phyloP scores from a whole-genome alignment of 2,329 filamentous ascomycete genomes.

The Sporothrix euskadiensis region DNA sequence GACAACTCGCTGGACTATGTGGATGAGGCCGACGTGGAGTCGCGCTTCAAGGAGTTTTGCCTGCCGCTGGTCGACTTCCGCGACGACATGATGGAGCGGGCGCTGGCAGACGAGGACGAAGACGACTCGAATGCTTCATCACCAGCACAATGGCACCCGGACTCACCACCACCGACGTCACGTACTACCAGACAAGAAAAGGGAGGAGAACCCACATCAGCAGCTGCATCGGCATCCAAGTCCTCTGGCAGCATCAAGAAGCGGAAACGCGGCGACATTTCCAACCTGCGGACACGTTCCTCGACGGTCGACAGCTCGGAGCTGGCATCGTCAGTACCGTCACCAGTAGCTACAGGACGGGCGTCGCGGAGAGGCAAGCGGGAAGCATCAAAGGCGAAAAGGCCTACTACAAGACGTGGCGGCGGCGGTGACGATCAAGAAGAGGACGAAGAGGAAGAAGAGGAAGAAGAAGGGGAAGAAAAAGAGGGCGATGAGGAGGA shows the following conservation, averaged over 20 bases:
- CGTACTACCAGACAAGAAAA: not conserved
- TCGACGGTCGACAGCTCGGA: constrained; percentile 33
- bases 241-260: constrained; percentile 22
- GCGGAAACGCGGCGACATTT: constrained; percentile 33
- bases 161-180: constrained; percentile 26
- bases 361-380: constrained; percentile 27
- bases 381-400: constrained; percentile 13
- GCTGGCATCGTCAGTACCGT: constrained; percentile 28
- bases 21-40: constrained; percentile 27
- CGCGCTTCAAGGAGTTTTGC: constrained; percentile 34
- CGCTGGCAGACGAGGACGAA: constrained; percentile 25
- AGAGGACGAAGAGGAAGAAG: constrained; percentile 20
- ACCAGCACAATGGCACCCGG: constrained; percentile 33
- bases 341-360: constrained; percentile 27
- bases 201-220: not conserved
- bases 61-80: constrained; percentile 33
- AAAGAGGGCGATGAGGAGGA: constrained; percentile 20
- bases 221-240: constrained; percentile 8
- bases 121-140: constrained; percentile 30
- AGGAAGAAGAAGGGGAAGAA: constrained; percentile 19
- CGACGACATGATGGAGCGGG: constrained; percentile 33
- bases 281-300: constrained; percentile 29
- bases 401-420: not conserved
- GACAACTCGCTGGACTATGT: constrained; percentile 34
- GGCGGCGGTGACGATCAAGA: constrained; percentile 22